Evolutionary conservation across 192 early-diverging fungal genomes (phyloP).

Genomic region (Podila horticola): DNA sequence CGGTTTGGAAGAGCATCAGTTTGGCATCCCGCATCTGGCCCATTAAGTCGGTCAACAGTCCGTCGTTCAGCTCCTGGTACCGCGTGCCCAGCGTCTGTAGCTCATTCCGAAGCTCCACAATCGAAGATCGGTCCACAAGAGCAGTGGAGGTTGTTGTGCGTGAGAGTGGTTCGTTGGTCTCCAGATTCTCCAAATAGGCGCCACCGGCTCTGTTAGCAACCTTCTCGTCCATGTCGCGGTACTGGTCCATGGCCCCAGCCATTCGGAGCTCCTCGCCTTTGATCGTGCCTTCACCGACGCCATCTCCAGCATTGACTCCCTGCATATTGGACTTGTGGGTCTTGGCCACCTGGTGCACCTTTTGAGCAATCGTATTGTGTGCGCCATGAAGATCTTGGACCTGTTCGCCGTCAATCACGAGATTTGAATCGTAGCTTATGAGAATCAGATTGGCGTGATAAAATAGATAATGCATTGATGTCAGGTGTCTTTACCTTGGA

Average conservation of each 20-base stretch:
- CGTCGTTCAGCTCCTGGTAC: slow-evolving; percentile 50
- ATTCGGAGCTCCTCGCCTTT: slow-evolving; percentile 28
- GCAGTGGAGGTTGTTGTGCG: slow-evolving; percentile 4
- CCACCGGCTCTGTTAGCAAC: slow-evolving; percentile 13
- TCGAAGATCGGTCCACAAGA: slow-evolving; percentile 20
- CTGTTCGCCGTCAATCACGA: not conserved
- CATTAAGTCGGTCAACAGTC: slow-evolving; percentile 44
- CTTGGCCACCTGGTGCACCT: slow-evolving; percentile 48
- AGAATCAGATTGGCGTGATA: not conserved
- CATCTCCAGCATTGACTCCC: slow-evolving; percentile 32
- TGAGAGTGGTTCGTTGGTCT: not conserved
- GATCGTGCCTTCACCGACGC: slow-evolving; percentile 38
- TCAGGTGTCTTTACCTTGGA: slow-evolving; percentile 32
- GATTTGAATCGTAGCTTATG: not conserved
- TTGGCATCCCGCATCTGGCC: slow-evolving; percentile 51
- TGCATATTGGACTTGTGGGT: slow-evolving; percentile 51
- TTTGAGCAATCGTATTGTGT: slow-evolving; percentile 51
- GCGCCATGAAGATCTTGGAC: slow-evolving; percentile 50
- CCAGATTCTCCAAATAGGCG: slow-evolving; percentile 25
- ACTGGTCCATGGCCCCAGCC: slow-evolving; percentile 24
- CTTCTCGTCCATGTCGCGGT: slow-evolving; percentile 37
- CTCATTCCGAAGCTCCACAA: slow-evolving; percentile 42
- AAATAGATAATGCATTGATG: not conserved
- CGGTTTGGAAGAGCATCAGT: slow-evolving; percentile 47
- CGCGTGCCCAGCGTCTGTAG: slow-evolving; percentile 33